Evolutionary conservation across 2,329 filamentous ascomycete species (phyloP).

Genomic region (Nemania sp.): DNA sequence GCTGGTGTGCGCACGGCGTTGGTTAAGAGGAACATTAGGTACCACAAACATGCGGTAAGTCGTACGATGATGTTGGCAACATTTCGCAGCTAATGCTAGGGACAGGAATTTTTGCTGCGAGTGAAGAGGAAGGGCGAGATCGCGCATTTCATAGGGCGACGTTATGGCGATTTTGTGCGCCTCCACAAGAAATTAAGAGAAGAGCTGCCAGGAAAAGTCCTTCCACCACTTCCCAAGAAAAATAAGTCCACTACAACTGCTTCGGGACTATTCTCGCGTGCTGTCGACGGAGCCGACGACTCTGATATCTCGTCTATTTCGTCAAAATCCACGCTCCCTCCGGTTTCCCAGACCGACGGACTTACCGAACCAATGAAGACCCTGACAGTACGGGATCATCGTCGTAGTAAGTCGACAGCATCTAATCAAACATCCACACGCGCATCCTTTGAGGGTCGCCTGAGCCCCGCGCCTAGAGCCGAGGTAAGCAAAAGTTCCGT

Average conservation of each 20-base stretch:
- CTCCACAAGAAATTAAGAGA: conserved; percentile 79
- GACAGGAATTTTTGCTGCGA: conserved; percentile 83
- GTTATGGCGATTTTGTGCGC: conserved; percentile 85
- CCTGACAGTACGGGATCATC: conserved; percentile 50
- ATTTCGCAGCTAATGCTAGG: conserved; percentile 17
- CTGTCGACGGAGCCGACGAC: conserved; percentile 62
- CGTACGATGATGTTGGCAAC: background rate
- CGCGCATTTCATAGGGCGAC: conserved; percentile 78
- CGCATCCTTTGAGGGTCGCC: conserved; percentile 50
- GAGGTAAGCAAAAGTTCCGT: conserved; percentile 28
- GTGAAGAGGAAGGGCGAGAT: conserved; percentile 77
- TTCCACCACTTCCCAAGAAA: conserved; percentile 87
- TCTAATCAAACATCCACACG: conserved; percentile 48
- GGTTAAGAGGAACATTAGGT: conserved; percentile 82
- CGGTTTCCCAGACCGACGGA: conserved; percentile 35
- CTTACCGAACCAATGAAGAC: conserved; percentile 44
- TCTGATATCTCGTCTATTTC: conserved; percentile 82
- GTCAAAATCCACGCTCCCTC: conserved; percentile 70
- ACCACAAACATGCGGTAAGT: conserved; percentile 88
- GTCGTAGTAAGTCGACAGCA: conserved; percentile 44
- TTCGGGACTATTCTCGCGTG: conserved; percentile 56
- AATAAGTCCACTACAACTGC: conserved; percentile 80
- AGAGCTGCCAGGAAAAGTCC: conserved; percentile 87
- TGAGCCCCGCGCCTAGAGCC: conserved; percentile 41
- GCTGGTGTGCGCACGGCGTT: conserved; percentile 82